Evolutionary conservation across 78 protist genomes (phyloP).

Genomic region (Dictyostelium intermedium): DNA sequence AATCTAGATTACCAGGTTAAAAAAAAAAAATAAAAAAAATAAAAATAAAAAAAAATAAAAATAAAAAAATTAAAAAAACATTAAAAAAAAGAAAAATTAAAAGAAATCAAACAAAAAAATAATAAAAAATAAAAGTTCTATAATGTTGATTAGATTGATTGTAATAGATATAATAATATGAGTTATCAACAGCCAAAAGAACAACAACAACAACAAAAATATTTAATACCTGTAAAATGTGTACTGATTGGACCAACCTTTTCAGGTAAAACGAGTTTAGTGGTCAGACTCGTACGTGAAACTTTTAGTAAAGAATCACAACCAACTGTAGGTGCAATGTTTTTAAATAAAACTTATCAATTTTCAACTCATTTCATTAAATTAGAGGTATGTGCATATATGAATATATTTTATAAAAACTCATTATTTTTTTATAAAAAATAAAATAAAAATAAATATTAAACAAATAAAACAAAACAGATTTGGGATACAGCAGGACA

Average conservation of each 20-base stretch:
- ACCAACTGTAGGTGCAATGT: constrained; percentile 67
- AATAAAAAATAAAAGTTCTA: no score
- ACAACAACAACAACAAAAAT: constrained; percentile 5
- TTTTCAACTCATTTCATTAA: constrained; percentile 20
- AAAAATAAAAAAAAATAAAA: no score
- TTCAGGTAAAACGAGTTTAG: constrained; percentile 62
- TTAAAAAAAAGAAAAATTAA: no score
- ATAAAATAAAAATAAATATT: not conserved
- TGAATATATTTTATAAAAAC: no score
- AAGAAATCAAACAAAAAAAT: no score
- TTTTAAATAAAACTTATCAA: constrained; percentile 39
- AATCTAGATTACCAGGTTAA: no score
- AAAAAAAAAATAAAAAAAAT: no score
- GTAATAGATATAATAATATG: not conserved
- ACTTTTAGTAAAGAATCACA: constrained; percentile 33
- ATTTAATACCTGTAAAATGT: constrained; percentile 6
- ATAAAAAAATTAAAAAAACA: no score
- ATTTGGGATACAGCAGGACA: constrained; percentile 93
- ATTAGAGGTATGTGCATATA: constrained; percentile 10
- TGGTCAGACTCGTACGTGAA: constrained; percentile 23
- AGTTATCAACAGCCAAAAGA: not conserved
- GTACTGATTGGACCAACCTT: constrained; percentile 43
- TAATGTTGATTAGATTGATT: not conserved
- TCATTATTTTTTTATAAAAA: no score
- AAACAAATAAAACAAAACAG: not conserved